phyloP scores from a whole-genome alignment of 2,329 filamentous ascomycete genomes.

The Xylariaceae sp. region DNA sequence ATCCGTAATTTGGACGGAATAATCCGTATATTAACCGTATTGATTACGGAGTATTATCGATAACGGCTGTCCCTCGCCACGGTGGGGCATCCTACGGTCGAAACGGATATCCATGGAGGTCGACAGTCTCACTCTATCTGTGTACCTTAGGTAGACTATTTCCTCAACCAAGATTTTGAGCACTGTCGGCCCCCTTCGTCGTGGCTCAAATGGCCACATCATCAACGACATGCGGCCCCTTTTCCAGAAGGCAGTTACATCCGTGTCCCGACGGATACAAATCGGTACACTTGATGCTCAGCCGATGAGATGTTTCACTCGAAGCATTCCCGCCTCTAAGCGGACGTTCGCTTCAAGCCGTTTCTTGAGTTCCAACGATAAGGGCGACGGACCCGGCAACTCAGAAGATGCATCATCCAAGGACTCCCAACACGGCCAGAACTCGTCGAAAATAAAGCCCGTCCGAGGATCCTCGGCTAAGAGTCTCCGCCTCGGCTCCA shows the following conservation, averaged over 20 bases:
- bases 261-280: slow-evolving; percentile 27
- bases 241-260: slow-evolving; percentile 25
- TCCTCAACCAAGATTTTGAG: not conserved
- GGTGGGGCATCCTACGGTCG: too few relatives aligned
- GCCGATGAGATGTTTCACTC: slow-evolving; percentile 41
- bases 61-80: too few relatives aligned
- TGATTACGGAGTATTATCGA: too few relatives aligned
- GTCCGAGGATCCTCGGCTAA: slow-evolving; percentile 48
- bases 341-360: slow-evolving; percentile 61
- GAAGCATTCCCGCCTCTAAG: slow-evolving; percentile 41
- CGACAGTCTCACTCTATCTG: too few relatives aligned
- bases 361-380: slow-evolving; percentile 41
- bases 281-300: slow-evolving; percentile 29
- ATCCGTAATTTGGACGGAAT: too few relatives aligned
- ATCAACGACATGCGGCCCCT: slow-evolving; percentile 27
- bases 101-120: too few relatives aligned
- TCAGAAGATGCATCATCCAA: slow-evolving; percentile 4
- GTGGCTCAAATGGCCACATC: slow-evolving; percentile 23
- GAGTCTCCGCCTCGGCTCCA: slow-evolving; percentile 61
- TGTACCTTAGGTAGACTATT: too few relatives aligned
- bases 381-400: slow-evolving; percentile 13
- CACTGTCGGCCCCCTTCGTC: slow-evolving; percentile 3
- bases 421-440: slow-evolving; percentile 11
- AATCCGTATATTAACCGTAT: too few relatives aligned
- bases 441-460: slow-evolving; percentile 41